Evolutionary conservation across 108 stramenopile species (phyloP).

Genomic region (Craspedostauros australis): DNA sequence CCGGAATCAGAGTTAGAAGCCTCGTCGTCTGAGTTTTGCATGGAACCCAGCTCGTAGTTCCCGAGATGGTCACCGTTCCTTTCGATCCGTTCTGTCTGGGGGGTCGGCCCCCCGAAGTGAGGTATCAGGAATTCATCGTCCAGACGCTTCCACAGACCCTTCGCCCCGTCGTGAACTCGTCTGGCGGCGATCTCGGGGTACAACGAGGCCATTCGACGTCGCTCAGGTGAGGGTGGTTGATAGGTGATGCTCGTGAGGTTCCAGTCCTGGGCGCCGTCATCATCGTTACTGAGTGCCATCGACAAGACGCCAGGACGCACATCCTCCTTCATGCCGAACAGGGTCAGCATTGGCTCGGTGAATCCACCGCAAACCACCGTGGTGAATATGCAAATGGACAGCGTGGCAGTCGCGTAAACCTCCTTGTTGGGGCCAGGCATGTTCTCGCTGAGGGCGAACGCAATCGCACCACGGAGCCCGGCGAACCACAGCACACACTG

Average conservation of each 20-base stretch:
- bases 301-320: background rate
- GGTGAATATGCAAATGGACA: constrained; percentile 93
- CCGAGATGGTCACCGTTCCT: background rate
- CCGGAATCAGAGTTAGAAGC: no score
- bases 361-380: constrained; percentile 95
- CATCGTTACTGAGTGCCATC: background rate
- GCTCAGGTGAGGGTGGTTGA: constrained; percentile 11
- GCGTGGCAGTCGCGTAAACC: constrained; percentile 84
- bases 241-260: constrained; percentile 18
- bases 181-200: constrained; percentile 1
- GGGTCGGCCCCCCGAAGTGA: constrained; percentile 53
- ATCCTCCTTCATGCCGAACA: constrained; percentile 80
- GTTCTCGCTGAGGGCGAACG: constrained; percentile 88
- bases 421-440: constrained; percentile 89
- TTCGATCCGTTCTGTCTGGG: background rate
- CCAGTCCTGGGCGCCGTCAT: constrained; percentile 13
- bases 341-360: constrained; percentile 78
- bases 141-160: constrained; percentile 50
- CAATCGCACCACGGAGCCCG: constrained; percentile 93
- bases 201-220: constrained; percentile 7
- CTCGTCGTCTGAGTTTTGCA: constrained; percentile 6
- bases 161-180: constrained; percentile 30
- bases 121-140: constrained; percentile 55
- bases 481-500: constrained; percentile 95
- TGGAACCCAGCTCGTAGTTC: background rate